These are phyloP conservation scores for Aspergillus asperescens DNA, from an alignment of 495 filamentous ascomycete genomes.

Conservation along the genomic window DNA sequence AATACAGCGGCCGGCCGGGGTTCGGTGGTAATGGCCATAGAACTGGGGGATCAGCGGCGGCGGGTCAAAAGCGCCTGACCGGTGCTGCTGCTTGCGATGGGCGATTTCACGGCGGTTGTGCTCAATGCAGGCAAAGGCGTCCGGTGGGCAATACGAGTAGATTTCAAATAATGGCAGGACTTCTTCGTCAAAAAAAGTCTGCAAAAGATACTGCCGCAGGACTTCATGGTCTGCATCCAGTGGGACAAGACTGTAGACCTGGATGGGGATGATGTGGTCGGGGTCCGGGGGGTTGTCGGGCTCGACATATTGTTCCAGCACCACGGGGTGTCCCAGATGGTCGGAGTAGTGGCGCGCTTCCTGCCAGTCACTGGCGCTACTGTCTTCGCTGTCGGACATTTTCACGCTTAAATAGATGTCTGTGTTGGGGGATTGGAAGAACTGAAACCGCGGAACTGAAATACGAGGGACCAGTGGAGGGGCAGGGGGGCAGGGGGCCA, in stretches of 20 bases:
- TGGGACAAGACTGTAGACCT: slow-evolving; percentile 24
- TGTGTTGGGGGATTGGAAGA: too few species aligned
- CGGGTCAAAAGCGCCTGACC: slow-evolving; percentile 7
- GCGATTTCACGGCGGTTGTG: slow-evolving; percentile 24
- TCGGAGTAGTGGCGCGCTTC: slow-evolving; percentile 15
- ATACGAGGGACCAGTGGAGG: too few species aligned
- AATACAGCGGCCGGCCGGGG: slow-evolving; percentile 10
- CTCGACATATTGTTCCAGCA: slow-evolving; percentile 17
- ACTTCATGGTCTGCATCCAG: slow-evolving; percentile 20
- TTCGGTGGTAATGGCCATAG: not conserved
- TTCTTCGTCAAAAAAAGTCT: slow-evolving; percentile 8
- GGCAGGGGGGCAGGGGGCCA: too few species aligned
- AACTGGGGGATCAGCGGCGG: slow-evolving; percentile 15
- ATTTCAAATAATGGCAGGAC: slow-evolving; percentile 19
- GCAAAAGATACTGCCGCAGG: slow-evolving; percentile 18
- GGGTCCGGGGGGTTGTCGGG: slow-evolving; percentile 9
- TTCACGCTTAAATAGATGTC: too few species aligned
- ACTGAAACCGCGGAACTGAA: too few species aligned
- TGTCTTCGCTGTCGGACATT: not conserved
- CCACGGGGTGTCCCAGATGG: slow-evolving; percentile 15
- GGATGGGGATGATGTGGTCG: slow-evolving; percentile 4
- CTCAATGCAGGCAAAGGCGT: slow-evolving; percentile 22
- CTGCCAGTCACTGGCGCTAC: slow-evolving; percentile 10
- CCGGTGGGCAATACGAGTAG: slow-evolving; percentile 19
- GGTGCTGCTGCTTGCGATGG: slow-evolving; percentile 20